Evolutionary conservation across 768 basidiomycete genomes (phyloP).

Genomic region (Russula sp.): DNA sequence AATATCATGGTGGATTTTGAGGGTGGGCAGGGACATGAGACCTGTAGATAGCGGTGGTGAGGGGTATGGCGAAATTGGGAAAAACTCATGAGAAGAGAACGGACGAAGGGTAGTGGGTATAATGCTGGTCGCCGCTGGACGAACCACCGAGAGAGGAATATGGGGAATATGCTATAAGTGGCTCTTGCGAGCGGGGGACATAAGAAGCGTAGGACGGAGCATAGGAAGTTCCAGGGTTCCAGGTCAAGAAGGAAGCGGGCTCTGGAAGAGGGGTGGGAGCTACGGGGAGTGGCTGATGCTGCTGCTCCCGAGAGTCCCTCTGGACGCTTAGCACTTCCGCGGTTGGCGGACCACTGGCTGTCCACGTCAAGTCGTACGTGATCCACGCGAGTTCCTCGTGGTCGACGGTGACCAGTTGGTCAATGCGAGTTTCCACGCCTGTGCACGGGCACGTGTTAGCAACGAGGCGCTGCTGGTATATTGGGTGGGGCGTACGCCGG

Average conservation of each 20-base stretch:
- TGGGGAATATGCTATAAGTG: neutral
- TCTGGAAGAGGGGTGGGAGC: conserved; percentile 27
- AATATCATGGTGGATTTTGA: conserved; percentile 11
- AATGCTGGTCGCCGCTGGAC: conserved; percentile 10
- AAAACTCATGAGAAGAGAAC: conserved; percentile 19
- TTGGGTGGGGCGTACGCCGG: neutral
- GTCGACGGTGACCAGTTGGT: conserved; percentile 65
- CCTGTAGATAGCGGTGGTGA: conserved; percentile 4
- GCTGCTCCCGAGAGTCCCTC: conserved; percentile 29
- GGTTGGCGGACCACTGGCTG: conserved; percentile 39
- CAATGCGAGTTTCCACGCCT: conserved; percentile 50
- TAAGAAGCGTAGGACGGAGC: conserved; percentile 3
- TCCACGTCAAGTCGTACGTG: conserved; percentile 62
- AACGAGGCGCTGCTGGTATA: conserved; percentile 1
- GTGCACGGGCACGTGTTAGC: conserved; percentile 14
- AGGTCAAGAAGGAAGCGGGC: conserved; percentile 21
- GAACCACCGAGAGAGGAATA: conserved; percentile 10
- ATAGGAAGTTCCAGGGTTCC: conserved; percentile 11
- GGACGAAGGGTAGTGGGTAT: conserved; percentile 18
- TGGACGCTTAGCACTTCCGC: conserved; percentile 53
- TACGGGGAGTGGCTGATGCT: conserved; percentile 20
- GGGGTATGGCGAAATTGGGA: conserved; percentile 1
- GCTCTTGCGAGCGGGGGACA: conserved; percentile 10
- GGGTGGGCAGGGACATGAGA: neutral
- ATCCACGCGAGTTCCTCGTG: conserved; percentile 54